Base-by-base conservation (phyloP, 495 filamentous ascomycete genomes). In the Penicillium soppii region DNA sequence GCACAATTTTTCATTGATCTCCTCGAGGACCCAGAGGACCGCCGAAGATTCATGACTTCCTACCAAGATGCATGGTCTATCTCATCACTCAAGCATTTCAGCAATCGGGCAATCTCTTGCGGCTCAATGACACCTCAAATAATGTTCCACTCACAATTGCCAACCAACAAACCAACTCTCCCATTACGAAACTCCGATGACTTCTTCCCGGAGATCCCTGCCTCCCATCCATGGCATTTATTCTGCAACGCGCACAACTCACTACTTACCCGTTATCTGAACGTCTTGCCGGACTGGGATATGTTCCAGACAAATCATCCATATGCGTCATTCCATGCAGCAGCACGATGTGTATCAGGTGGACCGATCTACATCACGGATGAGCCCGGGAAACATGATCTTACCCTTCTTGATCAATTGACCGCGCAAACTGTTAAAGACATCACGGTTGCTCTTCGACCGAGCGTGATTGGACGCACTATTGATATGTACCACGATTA, bases 341-440 rank as follows among this genome's bases (percentile, higher is more conserved):
- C 94, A 9, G 91, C 90, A 9, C 79, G 94, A 13, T 96, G 90
- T 66, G 81, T 98, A 8, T 89, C 85, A 43, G 94, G 94, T 1
- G 94, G 94, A 2, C 94, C 92, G 0, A 84, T 98, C 32, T 96
- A 92, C 52, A 89, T 98, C 59, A 97, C 94, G 3, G 94, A 98
- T 59, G 79, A 82, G 9, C 92, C 92, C 0, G 90, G 89, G 5
- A 70, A 87, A 42, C 91, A 97, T 65, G 76, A 95, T 56, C 43
- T 91, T 2, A 60, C 76, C 12, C 60, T 97, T 2, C 85, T 98
- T 33, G 65, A 75, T 20, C 84, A 94, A 61, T 92, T 98, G 77
- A 90, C 86, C 0, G 80, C 82, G 0, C 68, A 77, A 7, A 92
- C 87, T 0, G 69, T 82, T 1, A 73, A 81, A 30, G 89, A 80